phyloP scores from a whole-genome alignment of 2,329 filamentous ascomycete species.

The Colletotrichum agaves region DNA sequence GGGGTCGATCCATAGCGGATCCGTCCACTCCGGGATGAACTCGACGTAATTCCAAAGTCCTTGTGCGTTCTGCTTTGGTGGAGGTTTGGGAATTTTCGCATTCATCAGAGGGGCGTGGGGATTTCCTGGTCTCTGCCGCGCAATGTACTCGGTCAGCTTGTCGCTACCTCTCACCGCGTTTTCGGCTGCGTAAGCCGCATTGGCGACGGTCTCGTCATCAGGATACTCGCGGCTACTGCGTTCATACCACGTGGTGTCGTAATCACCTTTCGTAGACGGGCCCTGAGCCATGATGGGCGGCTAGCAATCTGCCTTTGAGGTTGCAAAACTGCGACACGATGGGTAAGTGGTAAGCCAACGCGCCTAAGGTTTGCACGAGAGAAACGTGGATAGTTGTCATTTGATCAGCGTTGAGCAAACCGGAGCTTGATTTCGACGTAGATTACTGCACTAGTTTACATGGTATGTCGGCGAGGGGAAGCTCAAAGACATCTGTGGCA shows the following conservation, averaged over 20 bases:
- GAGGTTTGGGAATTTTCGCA: background rate
- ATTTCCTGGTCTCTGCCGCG: background rate
- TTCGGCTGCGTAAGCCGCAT: background rate
- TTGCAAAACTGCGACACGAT: no score
- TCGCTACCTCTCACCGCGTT: background rate
- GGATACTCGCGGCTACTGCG: conserved; percentile 11
- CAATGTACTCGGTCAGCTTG: background rate
- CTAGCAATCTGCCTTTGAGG: no score
- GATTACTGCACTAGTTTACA: no score
- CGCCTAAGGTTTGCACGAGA: no score
- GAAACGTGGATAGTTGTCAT: no score
- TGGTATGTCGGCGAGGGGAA: no score
- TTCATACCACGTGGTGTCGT: conserved; percentile 5
- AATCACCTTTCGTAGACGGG: background rate
- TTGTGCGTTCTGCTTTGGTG: background rate
- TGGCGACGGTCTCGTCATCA: background rate
- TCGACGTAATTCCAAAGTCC: conserved; percentile 7
- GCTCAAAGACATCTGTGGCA: no score
- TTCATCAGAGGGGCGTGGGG: conserved; percentile 4
- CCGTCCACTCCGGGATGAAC: conserved; percentile 44
- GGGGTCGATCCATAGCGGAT: conserved; percentile 42
- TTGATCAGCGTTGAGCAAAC: no score
- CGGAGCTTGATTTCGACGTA: no score
- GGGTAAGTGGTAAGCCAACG: no score
- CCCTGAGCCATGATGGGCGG: background rate